A percentile compares a stretch with the other conserved stretches of the same genome.
Conservation (phyloP, 176 grass and related monocot genomes). For the Bolboschoenus planiculmis region DNA sequence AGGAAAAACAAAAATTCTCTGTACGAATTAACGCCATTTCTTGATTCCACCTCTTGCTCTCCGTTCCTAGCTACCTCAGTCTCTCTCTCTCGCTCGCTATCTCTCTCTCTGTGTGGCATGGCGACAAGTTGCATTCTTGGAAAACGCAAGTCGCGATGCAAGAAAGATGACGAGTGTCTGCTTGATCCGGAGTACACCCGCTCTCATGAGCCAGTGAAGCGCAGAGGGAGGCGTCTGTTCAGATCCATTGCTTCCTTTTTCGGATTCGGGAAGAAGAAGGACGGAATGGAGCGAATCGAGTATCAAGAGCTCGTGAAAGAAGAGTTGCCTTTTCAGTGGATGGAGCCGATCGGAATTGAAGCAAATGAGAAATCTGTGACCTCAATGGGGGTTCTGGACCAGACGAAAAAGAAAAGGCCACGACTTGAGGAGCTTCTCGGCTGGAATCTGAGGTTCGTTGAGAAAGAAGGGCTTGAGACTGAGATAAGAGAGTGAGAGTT, state of each 20-base stretch:
- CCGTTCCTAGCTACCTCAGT: background rate
- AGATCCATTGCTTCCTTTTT: slow-evolving; percentile 8
- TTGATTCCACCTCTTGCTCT: too few relatives aligned
- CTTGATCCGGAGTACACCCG: slow-evolving; percentile 5
- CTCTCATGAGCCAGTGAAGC: background rate
- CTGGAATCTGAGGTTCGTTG: slow-evolving; percentile 15
- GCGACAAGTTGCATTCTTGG: slow-evolving; percentile 22
- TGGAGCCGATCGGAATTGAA: background rate
- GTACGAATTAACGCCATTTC: background rate
- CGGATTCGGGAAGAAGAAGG: slow-evolving; percentile 21
- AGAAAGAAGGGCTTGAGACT: slow-evolving; percentile 16
- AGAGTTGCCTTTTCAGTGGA: slow-evolving; percentile 21
- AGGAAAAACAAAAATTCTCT: background rate
- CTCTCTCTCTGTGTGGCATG: background rate
- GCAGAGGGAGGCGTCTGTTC: slow-evolving; percentile 1
- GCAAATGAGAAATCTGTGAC: background rate
- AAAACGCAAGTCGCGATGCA: slow-evolving; percentile 13
- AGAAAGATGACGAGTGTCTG: background rate
- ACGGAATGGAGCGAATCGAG: background rate
- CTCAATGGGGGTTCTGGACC: background rate
- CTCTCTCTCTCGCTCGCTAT: background rate
- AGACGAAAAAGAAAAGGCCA: slow-evolving; percentile 17
- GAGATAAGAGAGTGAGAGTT: background rate
- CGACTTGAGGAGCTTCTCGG: slow-evolving; percentile 23
- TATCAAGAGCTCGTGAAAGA: slow-evolving; percentile 6